Percentiles rank a stretch among this genome's conserved stretches.
These are phyloP conservation scores for Monilinia fructicola DNA, from an alignment of 2,329 filamentous ascomycete species.

Conservation along the genomic window DNA sequence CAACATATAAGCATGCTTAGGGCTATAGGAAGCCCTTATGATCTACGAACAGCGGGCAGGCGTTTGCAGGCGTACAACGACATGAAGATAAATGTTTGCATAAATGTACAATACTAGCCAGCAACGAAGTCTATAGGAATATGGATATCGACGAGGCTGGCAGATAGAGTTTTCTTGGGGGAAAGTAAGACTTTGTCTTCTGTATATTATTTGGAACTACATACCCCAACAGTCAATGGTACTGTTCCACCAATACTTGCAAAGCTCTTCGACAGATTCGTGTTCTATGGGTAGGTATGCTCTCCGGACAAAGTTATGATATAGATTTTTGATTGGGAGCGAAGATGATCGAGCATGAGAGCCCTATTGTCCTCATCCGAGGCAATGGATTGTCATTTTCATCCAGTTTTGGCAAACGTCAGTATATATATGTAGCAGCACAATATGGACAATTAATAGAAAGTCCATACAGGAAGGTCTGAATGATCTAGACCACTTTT, in stretches of 20 bases:
- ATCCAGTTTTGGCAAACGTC: not conserved
- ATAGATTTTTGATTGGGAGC: not conserved
- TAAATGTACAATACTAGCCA: constrained; percentile 33
- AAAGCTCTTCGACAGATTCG: not conserved
- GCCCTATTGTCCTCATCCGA: not conserved
- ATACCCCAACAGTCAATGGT: constrained; percentile 35
- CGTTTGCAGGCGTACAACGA: constrained; percentile 35
- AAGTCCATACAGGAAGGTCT: not conserved
- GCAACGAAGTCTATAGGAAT: constrained; percentile 32
- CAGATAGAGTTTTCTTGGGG: constrained; percentile 34
- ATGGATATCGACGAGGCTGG: constrained; percentile 32
- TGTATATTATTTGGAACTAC: constrained; percentile 35
- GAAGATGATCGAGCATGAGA: not conserved
- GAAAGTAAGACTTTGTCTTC: constrained; percentile 27
- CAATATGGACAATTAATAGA: not conserved
- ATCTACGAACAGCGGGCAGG: constrained; percentile 38
- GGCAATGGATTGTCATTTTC: not conserved
- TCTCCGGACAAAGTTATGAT: not conserved
- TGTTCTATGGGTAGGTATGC: not conserved
- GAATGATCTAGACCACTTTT: constrained; percentile 8
- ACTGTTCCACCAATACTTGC: constrained; percentile 29
- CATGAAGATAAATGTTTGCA: constrained; percentile 31
- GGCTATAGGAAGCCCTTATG: constrained; percentile 28
- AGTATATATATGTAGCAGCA: constrained; percentile 10
- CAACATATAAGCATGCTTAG: constrained; percentile 28